phyloP scores from a whole-genome alignment of 2,329 filamentous ascomycete species.

The Trichoderma oligosporum region DNA sequence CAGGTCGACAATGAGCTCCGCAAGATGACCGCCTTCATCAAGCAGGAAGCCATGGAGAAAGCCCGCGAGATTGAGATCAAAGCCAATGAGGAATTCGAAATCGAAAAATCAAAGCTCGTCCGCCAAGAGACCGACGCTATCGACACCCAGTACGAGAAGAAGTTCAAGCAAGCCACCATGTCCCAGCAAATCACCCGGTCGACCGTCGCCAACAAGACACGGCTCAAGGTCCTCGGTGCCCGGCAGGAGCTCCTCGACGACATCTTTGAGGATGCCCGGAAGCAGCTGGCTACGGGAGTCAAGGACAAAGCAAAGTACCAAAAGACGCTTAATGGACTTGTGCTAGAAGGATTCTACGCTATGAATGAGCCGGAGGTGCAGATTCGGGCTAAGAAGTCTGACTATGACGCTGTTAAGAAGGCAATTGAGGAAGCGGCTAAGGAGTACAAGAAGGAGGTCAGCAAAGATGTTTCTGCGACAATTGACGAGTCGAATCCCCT shows the following conservation, averaged over 20 bases:
- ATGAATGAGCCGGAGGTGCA: slow-evolving; percentile 75
- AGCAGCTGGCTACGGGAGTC: slow-evolving; percentile 62
- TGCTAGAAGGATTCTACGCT: slow-evolving; percentile 87
- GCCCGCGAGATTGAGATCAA: slow-evolving; percentile 96
- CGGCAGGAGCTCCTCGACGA: slow-evolving; percentile 87
- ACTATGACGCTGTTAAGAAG: slow-evolving; percentile 70
- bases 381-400: slow-evolving; percentile 74
- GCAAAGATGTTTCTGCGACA: slow-evolving; percentile 63
- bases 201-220: slow-evolving; percentile 92
- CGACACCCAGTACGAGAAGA: slow-evolving; percentile 92
- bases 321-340: slow-evolving; percentile 69
- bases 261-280: slow-evolving; percentile 77
- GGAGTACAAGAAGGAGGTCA: slow-evolving; percentile 78
- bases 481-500: slow-evolving; percentile 77
- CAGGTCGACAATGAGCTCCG: slow-evolving; percentile 97
- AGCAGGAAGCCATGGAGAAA: slow-evolving; percentile 96
- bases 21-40: slow-evolving; percentile 99
- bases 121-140: slow-evolving; percentile 92
- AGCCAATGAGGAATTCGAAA: slow-evolving; percentile 97
- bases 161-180: slow-evolving; percentile 98
- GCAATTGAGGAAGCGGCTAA: slow-evolving; percentile 71
- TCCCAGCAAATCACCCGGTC: slow-evolving; percentile 98
- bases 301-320: slow-evolving; percentile 74
- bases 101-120: slow-evolving; percentile 98
- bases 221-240: slow-evolving; percentile 80